Evolutionary conservation across 2,329 filamentous ascomycete species (phyloP), one percentile per base, ranked within the genome.

Genomic region (Cercospora zeae-maydis): DNA sequence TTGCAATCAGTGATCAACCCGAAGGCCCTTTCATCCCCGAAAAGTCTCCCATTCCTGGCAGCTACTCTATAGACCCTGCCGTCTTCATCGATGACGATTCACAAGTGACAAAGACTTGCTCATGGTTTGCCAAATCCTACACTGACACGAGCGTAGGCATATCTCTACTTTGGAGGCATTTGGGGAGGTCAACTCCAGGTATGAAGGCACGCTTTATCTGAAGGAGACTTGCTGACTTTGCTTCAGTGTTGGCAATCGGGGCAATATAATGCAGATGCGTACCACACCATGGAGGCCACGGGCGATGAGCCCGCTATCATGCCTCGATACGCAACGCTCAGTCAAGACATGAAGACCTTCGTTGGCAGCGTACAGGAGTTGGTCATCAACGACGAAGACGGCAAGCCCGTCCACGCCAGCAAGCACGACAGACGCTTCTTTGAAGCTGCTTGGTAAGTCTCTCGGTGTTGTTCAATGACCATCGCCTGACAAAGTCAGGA

Each of bases 361-460:
- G 79, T 77, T 2, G 71, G 74, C 1, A 77, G 80, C 1, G 83
- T 88, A 1, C 78, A 80, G 4, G 86, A 91, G 67, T 75, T 91
- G 1, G 75, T 80, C 19, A 89, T 93, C 68, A 78, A 90, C 6
- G 88, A 85, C 47, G 55, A 37, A 3, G 84, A 87, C 69, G 84
- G 85, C 5, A 74, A 83, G 72, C 85, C 82, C 0, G 78, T 92
- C 55, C 71, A 77, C 1, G 86, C 87, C 9, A 83, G 88, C 69
- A 88, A 92, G 74, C 90, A 92, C 73, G 87, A 88, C 63, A 77
- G 87, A 14, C 82, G 90, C 7, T 93, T 93, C 81, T 92, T 93
- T 74, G 90, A 93, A 77, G 90, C 89, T 0, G 86, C 89, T 1
- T 92, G 89, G 90, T 78, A 82, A 0, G 87, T 82, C n/a, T 16